phyloP scores from a whole-genome alignment of 2,329 filamentous ascomycete genomes.

The Penicillium sp. region DNA sequence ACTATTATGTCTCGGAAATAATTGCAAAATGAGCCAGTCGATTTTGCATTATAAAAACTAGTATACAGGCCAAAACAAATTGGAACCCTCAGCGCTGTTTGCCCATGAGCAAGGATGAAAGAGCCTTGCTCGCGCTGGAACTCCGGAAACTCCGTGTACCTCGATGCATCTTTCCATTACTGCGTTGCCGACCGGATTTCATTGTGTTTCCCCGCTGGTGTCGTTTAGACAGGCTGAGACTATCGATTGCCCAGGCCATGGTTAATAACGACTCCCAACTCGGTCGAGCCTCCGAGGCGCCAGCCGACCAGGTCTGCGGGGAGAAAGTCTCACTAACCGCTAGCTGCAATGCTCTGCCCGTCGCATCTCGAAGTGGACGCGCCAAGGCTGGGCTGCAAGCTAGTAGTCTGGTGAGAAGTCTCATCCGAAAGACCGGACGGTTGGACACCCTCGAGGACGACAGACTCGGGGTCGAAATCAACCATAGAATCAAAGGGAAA shows the following conservation, averaged over 20 bases:
- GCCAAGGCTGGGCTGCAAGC: constrained; percentile 56
- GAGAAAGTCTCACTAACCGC: constrained; percentile 46
- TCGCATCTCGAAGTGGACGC: constrained; percentile 55
- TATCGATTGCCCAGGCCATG: constrained; percentile 48
- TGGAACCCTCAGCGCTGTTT: constrained; percentile 28
- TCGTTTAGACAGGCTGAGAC: constrained; percentile 41
- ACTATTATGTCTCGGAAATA: neutral
- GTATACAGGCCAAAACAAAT: constrained; percentile 24
- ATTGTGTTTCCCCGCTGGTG: constrained; percentile 25
- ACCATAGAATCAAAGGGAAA: constrained; percentile 57
- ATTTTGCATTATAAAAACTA: constrained; percentile 17
- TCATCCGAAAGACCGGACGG: constrained; percentile 52
- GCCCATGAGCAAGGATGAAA: constrained; percentile 23
- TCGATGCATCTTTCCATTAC: constrained; percentile 36
- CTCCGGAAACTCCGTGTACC: constrained; percentile 44
- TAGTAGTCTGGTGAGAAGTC: constrained; percentile 51
- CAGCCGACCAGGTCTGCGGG: constrained; percentile 36
- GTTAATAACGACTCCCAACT: constrained; percentile 50
- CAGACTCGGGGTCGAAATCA: constrained; percentile 55
- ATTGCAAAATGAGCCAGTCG: constrained; percentile 14
- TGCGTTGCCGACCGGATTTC: constrained; percentile 37
- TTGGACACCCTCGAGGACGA: constrained; percentile 45
- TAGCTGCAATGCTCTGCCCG: constrained; percentile 55
- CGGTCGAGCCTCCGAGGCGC: constrained; percentile 33
- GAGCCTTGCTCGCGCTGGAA: constrained; percentile 32